phyloP scores from a whole-genome alignment of 257 asterid genomes.

The Solanum rostratum region DNA sequence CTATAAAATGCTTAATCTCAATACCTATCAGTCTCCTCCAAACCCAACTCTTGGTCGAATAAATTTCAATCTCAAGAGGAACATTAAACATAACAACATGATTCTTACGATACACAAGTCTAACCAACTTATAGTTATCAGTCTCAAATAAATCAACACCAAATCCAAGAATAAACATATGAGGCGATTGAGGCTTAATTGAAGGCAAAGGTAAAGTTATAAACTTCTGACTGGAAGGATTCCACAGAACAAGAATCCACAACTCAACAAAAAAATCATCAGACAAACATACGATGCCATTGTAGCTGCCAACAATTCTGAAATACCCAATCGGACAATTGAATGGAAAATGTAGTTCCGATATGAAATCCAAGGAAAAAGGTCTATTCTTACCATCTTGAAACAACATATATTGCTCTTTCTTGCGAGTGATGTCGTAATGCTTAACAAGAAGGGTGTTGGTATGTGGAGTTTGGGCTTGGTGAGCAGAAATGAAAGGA shows the following conservation, averaged over 20 bases:
- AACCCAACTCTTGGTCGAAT: conserved; percentile 14
- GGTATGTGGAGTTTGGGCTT: not conserved
- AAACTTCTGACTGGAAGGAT: conserved; percentile 32
- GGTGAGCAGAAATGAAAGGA: conserved; percentile 25
- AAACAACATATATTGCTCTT: conserved; percentile 23
- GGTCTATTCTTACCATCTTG: not conserved
- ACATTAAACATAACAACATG: not conserved
- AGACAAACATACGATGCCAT: conserved; percentile 2
- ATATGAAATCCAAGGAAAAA: conserved; percentile 5
- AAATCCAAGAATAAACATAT: conserved; percentile 32
- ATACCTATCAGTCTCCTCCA: conserved; percentile 25
- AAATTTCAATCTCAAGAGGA: conserved; percentile 38
- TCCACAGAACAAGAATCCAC: conserved; percentile 26
- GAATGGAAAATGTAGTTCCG: conserved; percentile 24
- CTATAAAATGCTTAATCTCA: conserved; percentile 7
- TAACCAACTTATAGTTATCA: conserved; percentile 39
- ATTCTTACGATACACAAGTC: conserved; percentile 27
- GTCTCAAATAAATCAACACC: conserved; percentile 9
- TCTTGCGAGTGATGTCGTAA: conserved; percentile 4
- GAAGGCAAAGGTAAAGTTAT: conserved; percentile 20
- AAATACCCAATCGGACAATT: conserved; percentile 22
- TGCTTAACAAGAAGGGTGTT: conserved; percentile 21
- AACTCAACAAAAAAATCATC: conserved; percentile 22
- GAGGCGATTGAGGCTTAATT: no score
- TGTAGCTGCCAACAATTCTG: conserved; percentile 42